Base-by-base conservation (phyloP, 768 basidiomycete species). In the Mrakia hoshinonis region DNA sequence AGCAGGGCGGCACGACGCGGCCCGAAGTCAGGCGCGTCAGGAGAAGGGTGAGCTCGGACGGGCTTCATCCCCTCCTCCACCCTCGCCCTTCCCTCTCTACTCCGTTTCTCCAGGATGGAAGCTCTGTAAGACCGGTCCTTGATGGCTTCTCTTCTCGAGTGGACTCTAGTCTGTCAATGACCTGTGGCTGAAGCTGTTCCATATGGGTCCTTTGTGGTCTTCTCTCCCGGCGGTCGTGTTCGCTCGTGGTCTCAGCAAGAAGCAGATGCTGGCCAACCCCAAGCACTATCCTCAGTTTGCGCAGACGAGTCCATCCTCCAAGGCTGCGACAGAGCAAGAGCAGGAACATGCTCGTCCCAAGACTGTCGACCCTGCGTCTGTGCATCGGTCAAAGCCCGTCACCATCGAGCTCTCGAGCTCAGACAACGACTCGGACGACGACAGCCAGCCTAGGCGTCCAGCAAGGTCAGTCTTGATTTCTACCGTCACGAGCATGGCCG, bases 231-330 rank as follows among this genome's bases (percentile, higher is more conserved):
- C 58, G 12, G 58, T 36, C 7, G 22, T 61, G 4, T 1, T 5
- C 62, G 36, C 58, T 10, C 58, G 15, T 48, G 24, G 7, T 15
- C 46, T 46, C 67, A 68, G 67, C 4, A 68, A 68, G 67, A 68
- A 68, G 26, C 54, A 68, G 47, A 43, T 61, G 49, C 49, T 52
- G 13, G 67, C 54, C 38, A 52, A 68, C 55, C 67, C 67, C 0
- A 39, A 47, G 6, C 39, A 68, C 55, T 68, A 68, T 24, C 67
- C 67, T 48, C 67, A 68, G 38, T 61, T 68, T 26, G 38, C 54
- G 12, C 20, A 29, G 4, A 68, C 58, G 31, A 36, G 31, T 5
- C 58, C 58, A 3, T 34, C 58, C 15, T 61, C 58, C 5, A 61
- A 61, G 20, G 58, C 58, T 1, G 58, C 34, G 1, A 31, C 36